A percentile compares a stretch with the other conserved stretches of the same genome.
Conservation (phyloP, 495 filamentous ascomycete genomes). For the Podospora anserina region DNA sequence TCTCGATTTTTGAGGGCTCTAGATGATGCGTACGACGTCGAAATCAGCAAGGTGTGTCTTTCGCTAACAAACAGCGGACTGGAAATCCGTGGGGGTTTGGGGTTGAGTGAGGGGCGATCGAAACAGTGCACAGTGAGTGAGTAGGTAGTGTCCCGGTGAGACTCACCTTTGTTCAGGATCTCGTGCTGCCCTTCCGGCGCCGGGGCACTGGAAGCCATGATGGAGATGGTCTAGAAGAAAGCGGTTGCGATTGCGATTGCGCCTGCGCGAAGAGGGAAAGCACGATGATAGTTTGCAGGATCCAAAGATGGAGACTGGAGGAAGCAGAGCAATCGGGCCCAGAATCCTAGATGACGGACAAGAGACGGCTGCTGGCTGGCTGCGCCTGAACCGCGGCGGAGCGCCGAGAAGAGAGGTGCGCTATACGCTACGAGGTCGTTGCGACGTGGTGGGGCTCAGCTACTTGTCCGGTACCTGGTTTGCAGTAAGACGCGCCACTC, state of each 20-base stretch:
- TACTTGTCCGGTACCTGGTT: conserved; percentile 17
- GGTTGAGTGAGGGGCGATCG: conserved; percentile 25
- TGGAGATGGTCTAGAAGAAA: conserved; percentile 9
- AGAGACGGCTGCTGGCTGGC: conserved; percentile 11
- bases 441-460: conserved; percentile 27
- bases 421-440: conserved; percentile 17
- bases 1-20: conserved; percentile 11
- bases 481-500: conserved; percentile 18
- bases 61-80: not conserved
- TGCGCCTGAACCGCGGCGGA: conserved; percentile 1
- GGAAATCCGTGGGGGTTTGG: conserved; percentile 26
- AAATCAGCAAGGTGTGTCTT: conserved; percentile 13
- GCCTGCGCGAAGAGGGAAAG: conserved; percentile 9
- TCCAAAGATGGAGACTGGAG: conserved; percentile 9
- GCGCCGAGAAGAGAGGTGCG: not conserved
- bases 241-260: conserved; percentile 2
- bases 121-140: not conserved
- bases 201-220: conserved; percentile 21
- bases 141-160: not conserved
- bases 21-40: not conserved
- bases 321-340: conserved; percentile 10
- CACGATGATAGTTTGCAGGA: conserved; percentile 12
- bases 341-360: conserved; percentile 13
- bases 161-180: conserved; percentile 19
- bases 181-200: conserved; percentile 23